Percentiles rank a stretch among this genome's conserved stretches.
Conservation (phyloP, 2,329 filamentous ascomycete species). For the Coniella vitis region DNA sequence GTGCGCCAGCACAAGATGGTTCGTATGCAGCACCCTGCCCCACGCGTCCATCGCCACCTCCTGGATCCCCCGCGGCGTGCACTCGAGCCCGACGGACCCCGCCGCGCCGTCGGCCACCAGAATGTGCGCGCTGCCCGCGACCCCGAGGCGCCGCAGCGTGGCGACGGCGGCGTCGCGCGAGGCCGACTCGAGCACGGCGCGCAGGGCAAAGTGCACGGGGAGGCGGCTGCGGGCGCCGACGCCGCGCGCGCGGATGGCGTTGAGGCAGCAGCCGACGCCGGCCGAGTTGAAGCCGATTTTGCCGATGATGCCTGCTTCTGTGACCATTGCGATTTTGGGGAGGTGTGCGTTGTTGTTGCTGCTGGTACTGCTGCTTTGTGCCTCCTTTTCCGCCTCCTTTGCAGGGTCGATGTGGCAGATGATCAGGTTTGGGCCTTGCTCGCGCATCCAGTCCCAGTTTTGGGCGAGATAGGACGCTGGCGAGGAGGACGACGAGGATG, state of each 20-base stretch:
- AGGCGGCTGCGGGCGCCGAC: conserved; percentile 43
- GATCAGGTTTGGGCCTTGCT: conserved; percentile 12
- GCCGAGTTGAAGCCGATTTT: conserved; percentile 58
- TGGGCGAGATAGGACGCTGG: conserved; percentile 10
- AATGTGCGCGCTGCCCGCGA: conserved; percentile 15
- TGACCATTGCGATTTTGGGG: conserved; percentile 23
- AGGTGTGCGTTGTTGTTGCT: no score
- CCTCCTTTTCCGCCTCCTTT: no score
- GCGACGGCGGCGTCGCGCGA: conserved; percentile 21
- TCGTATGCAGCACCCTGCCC: conserved; percentile 6
- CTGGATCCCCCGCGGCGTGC: not conserved
- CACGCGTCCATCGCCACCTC: not conserved
- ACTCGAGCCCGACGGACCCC: conserved; percentile 11
- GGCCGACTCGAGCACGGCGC: conserved; percentile 45
- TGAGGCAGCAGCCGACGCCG: conserved; percentile 54
- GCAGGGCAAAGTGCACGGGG: conserved; percentile 55
- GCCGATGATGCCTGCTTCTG: conserved; percentile 54
- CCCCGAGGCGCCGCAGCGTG: not conserved
- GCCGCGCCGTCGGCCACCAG: conserved; percentile 6
- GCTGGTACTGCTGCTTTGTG: no score
- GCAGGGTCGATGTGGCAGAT: conserved; percentile 19
- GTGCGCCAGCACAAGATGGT: conserved; percentile 11
- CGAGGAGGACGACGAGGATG: no score
- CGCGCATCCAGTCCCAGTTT: conserved; percentile 16
- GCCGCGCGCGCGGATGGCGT: conserved; percentile 53